A percentile compares a stretch with the other conserved stretches of the same genome.
phyloP scores from a whole-genome alignment of 495 filamentous ascomycete species.

The Aspergillus ostianus region DNA sequence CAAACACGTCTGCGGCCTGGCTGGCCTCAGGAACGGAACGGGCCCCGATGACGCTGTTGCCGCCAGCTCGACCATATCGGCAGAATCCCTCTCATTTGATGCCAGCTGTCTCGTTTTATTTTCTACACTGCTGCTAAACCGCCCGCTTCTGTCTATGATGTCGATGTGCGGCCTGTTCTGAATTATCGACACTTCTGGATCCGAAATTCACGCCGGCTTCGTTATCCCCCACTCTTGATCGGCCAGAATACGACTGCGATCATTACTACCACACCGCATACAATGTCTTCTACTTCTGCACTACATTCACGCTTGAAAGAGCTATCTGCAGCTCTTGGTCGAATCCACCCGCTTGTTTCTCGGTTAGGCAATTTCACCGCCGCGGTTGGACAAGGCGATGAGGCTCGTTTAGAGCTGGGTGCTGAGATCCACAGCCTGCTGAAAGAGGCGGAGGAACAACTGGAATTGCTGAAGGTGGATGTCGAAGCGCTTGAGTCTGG shows the following conservation, averaged over 20 bases:
- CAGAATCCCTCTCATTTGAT: neutral
- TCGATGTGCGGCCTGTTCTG: neutral
- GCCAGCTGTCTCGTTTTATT: neutral
- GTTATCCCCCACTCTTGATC: slow-evolving; percentile 5
- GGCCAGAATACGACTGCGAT: slow-evolving; percentile 2
- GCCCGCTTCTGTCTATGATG: neutral
- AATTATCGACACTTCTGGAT: neutral
- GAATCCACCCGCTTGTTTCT: slow-evolving; percentile 70
- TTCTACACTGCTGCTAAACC: neutral
- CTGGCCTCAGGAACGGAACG: slow-evolving; percentile 15
- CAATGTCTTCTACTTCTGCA: slow-evolving; percentile 54
- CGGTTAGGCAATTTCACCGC: slow-evolving; percentile 69
- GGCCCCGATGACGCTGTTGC: slow-evolving; percentile 10
- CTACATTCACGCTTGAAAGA: slow-evolving; percentile 65
- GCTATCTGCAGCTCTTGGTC: slow-evolving; percentile 65
- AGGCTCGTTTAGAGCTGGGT: slow-evolving; percentile 73
- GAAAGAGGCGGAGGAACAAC: slow-evolving; percentile 81
- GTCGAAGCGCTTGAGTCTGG: slow-evolving; percentile 60
- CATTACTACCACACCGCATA: slow-evolving; percentile 12
- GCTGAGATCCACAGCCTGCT: slow-evolving; percentile 78
- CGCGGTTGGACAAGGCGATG: slow-evolving; percentile 56
- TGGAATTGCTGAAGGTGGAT: slow-evolving; percentile 79
- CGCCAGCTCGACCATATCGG: slow-evolving; percentile 2
- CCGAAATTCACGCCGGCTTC: neutral
- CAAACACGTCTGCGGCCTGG: slow-evolving; percentile 33